Evolutionary conservation across 805 yeast species (phyloP), one percentile per base, ranked within the genome.

Genomic region (Suhomyces xylopsoci): DNA sequence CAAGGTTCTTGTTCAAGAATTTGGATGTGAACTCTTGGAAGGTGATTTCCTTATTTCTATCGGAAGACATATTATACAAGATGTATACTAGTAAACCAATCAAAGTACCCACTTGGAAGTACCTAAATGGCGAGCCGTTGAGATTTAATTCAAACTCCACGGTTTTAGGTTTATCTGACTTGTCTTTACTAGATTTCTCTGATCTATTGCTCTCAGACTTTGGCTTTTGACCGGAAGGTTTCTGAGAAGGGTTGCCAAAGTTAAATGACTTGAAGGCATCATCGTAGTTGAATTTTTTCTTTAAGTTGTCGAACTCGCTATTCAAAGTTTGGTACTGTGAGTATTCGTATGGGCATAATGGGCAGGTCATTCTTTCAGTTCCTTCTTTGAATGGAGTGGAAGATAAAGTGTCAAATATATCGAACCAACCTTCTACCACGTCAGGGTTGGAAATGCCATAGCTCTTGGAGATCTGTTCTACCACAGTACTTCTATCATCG

Each of bases 1-100:
- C 99, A 43, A 83, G 77, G 5, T 91, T 91, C 61, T 84, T 88
- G 56, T 87, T 88, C 55, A 94, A 76, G 62, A 85, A 85, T 46
- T 84, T 78, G 5, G 85, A 76, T 42, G 90, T 81, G 73, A 94
- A 93, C 64, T 93, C 96, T 73, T 94, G 98, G 87, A 91, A 94
- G 2, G 97, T 84, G 54, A 93, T 77, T 63, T 89, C 91, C 48
- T 66, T 63, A 36, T 56, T 45, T 36, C 20, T 30, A 7, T 65
- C 69, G 24, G 51, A 57, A 7, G 56, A 53, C 45, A 62, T 47
- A 44, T 54, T 54, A 55, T 56, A 62, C 10, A 70, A 26, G 24
- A 66, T 51, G 49, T 66, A 64, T 36, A 62, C 38, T 20, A 63
- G 51, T 43, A 74, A 58, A 15, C 73, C 71, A 34, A 64, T 62